Evolutionary conservation across 306 rosid genomes (phyloP), one percentile per base, ranked within the genome.

Genomic region (Aeschynomene evenia): DNA sequence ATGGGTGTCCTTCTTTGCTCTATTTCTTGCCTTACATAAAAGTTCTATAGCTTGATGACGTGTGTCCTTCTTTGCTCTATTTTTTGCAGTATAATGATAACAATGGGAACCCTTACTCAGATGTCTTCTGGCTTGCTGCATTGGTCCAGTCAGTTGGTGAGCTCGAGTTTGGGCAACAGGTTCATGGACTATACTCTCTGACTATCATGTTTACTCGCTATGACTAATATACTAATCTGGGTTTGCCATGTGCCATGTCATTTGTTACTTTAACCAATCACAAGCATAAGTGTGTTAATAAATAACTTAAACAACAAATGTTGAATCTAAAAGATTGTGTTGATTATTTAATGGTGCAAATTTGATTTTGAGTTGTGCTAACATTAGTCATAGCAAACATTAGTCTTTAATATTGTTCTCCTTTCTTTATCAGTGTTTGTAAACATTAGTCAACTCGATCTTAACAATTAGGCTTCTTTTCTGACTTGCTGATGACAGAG

Each of bases 111-210:
- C 90, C 89, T 20, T 94, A 85, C 84, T 94, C 98, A 19, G 98
- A 94, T 72, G 96, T 85, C 60, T 94, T 88, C 85, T 94, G 98
- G 98, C 96, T 94, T 78, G 90, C 94, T 84, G 88, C 96, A 49
- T 60, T 91, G 75, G 87, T 91, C 77, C 96, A 91, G 82, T 88
- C 98, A 14, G 86, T 88, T 46, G 98, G 98, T 9, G 92, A 88
- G 79, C 96, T 94, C 62, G 98, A 90, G 80, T 91, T 94, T 63
- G 97, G 96, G 80, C 92, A 91, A 77, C 98, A 91, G 97, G 98
- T 94, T 66, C 68, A 67, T 79, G 53, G 23, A 77, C 74, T 74
- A 28, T 52, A 34, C 54, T 34, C 48, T 63, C 65, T 51, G 43
- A 33, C 34, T 69, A 10, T 37, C 24, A 4, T 34, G 21, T 22